Evolutionary conservation across 306 rosid species (phyloP).

Genomic region (Vigna unguiculata): DNA sequence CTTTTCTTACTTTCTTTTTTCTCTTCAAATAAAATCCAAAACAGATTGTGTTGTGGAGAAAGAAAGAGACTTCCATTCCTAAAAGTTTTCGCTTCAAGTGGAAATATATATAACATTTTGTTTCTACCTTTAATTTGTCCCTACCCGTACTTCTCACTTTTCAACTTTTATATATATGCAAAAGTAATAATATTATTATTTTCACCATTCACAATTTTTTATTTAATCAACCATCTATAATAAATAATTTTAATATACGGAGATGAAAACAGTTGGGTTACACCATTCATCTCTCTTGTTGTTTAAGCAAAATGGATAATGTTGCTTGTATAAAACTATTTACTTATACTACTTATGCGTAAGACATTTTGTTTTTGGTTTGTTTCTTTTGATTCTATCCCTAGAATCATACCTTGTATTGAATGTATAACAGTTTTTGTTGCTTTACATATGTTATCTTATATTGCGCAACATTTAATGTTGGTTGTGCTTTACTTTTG

Average conservation of each 20-base stretch:
- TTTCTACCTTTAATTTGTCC: slow-evolving; percentile 32
- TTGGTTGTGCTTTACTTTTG: background rate
- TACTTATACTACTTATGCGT: too few relatives aligned
- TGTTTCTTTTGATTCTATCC: background rate
- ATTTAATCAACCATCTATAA: background rate
- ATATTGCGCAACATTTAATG: background rate
- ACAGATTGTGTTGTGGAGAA: slow-evolving; percentile 10
- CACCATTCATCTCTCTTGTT: background rate
- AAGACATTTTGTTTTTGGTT: background rate
- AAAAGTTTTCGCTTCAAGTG: slow-evolving; percentile 36
- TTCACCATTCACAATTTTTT: background rate
- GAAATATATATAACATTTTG: slow-evolving; percentile 13
- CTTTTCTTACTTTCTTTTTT: slow-evolving; percentile 19
- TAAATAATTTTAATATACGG: background rate
- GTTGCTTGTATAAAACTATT: background rate
- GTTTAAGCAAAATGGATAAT: background rate
- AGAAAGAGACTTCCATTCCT: slow-evolving; percentile 44
- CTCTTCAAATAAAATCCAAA: background rate
- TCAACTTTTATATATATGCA: background rate
- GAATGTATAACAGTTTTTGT: background rate
- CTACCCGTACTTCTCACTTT: background rate
- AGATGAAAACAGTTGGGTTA: slow-evolving; percentile 17
- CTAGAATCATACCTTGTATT: background rate
- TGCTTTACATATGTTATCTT: background rate
- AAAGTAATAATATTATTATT: slow-evolving; percentile 19